Conservation (phyloP, 176 grass and related monocot genomes). For the Oropetium thomaeum region DNA sequence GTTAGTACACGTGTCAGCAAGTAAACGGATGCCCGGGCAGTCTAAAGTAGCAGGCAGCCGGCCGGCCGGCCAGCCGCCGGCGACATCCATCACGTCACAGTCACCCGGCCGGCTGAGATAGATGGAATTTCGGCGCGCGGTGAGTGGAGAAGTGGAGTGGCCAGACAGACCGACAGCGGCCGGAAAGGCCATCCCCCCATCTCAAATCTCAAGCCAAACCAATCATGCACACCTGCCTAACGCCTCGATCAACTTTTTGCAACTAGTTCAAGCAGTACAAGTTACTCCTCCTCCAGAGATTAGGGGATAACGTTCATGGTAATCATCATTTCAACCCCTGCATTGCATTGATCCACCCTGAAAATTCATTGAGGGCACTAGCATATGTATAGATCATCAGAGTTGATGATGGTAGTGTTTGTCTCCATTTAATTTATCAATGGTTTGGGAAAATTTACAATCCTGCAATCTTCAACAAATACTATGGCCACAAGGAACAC, state of each 20-base stretch:
- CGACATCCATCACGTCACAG: not conserved
- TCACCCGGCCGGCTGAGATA: not conserved
- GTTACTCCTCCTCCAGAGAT: not conserved
- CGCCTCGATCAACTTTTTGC: not conserved
- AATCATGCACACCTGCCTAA: constrained; percentile 49
- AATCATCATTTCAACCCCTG: constrained; percentile 12
- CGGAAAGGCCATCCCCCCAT: constrained; percentile 17
- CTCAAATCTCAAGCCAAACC: not conserved
- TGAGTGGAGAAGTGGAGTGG: constrained; percentile 6
- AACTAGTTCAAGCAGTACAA: not conserved
- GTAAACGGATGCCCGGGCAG: not conserved
- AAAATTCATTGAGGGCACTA: not conserved
- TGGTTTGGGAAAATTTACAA: too few species aligned
- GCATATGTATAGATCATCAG: not conserved
- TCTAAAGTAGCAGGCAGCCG: constrained; percentile 30
- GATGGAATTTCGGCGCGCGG: constrained; percentile 39
- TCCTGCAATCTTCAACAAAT: too few species aligned
- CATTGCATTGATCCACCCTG: too few species aligned
- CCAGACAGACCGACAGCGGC: constrained; percentile 19
- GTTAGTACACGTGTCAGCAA: not conserved
- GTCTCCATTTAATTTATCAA: too few species aligned
- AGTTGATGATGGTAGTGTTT: too few species aligned
- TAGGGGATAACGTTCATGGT: not conserved
- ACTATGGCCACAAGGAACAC: too few species aligned
- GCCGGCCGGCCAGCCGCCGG: not conserved